phyloP scores from a whole-genome alignment of 2,329 filamentous ascomycete species.

The Rutstroemia sp. region DNA sequence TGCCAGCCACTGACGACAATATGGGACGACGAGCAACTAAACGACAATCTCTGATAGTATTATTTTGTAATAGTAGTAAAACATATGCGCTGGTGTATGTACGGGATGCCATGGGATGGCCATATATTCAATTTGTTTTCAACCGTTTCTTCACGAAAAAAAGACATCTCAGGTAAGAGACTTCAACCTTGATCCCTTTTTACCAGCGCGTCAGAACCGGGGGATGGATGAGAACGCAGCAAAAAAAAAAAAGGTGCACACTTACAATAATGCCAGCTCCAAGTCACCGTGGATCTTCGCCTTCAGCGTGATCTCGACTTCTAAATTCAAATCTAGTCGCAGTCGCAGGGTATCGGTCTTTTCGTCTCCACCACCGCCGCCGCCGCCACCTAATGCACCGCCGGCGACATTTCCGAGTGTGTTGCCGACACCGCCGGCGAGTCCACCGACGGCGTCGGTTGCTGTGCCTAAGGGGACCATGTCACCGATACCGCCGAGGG shows the following conservation, averaged over 20 bases:
- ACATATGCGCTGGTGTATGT: no score
- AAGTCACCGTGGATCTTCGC: conserved; percentile 77
- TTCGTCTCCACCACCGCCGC: conserved; percentile 20
- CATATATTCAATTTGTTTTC: not conserved
- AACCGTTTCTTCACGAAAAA: not conserved
- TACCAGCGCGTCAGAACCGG: conserved; percentile 7
- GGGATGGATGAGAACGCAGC: not conserved
- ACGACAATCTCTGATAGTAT: no score
- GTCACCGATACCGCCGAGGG: conserved; percentile 1
- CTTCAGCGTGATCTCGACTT: conserved; percentile 74
- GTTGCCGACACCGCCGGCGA: conserved; percentile 2
- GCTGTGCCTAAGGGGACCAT: conserved; percentile 7
- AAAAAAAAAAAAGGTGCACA: conserved; percentile 4
- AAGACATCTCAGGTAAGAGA: conserved; percentile 5
- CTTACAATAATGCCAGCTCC: conserved; percentile 44
- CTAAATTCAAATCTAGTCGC: conserved; percentile 66
- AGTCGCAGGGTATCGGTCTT: conserved; percentile 53
- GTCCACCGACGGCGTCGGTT: conserved; percentile 2
- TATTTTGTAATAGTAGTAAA: no score
- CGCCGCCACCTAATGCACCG: not conserved
- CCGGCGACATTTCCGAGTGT: conserved; percentile 5
- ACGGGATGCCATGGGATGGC: no score
- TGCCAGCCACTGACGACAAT: not conserved
- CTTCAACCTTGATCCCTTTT: conserved; percentile 2
- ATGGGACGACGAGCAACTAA: no score